Conservation (phyloP, 2,329 filamentous ascomycete species). For the Leptodontidium sp. region DNA sequence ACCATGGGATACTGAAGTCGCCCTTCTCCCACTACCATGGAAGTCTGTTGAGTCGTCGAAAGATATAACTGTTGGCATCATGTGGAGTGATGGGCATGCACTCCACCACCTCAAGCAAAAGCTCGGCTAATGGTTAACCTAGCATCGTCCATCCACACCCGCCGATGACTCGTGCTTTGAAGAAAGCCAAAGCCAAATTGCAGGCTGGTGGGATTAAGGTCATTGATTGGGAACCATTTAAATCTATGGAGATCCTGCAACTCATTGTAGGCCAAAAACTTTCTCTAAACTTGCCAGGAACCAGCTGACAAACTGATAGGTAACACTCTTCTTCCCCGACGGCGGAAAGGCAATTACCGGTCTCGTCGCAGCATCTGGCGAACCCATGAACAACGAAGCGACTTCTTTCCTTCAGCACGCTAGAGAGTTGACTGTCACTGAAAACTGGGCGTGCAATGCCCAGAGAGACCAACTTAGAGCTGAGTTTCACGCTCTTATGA, state of each 20-base stretch:
- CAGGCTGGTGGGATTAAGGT: slow-evolving; percentile 46
- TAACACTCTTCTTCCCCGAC: background rate
- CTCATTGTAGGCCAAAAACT: slow-evolving; percentile 14
- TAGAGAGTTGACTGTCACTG: slow-evolving; percentile 17
- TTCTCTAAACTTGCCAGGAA: slow-evolving; percentile 27
- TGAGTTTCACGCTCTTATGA: slow-evolving; percentile 33
- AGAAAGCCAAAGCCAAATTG: slow-evolving; percentile 41
- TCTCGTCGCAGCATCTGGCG: slow-evolving; percentile 29
- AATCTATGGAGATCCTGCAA: slow-evolving; percentile 21
- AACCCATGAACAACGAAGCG: slow-evolving; percentile 25
- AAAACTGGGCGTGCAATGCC: slow-evolving; percentile 33
- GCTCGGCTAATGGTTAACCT: background rate
- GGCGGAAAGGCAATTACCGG: slow-evolving; percentile 7
- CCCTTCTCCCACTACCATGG: slow-evolving; percentile 49
- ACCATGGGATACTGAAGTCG: slow-evolving; percentile 48
- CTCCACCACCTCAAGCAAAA: background rate
- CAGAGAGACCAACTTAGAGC: slow-evolving; percentile 31
- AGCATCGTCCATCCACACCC: slow-evolving; percentile 46
- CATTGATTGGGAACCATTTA: slow-evolving; percentile 58
- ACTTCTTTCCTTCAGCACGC: slow-evolving; percentile 23
- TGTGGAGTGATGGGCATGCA: slow-evolving; percentile 44
- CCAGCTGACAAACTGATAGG: background rate
- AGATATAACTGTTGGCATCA: slow-evolving; percentile 47
- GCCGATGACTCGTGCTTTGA: slow-evolving; percentile 46
- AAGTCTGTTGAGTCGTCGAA: slow-evolving; percentile 37